Evolutionary conservation across 345 rosid species (phyloP).

Genomic region (Passiflora organensis): DNA sequence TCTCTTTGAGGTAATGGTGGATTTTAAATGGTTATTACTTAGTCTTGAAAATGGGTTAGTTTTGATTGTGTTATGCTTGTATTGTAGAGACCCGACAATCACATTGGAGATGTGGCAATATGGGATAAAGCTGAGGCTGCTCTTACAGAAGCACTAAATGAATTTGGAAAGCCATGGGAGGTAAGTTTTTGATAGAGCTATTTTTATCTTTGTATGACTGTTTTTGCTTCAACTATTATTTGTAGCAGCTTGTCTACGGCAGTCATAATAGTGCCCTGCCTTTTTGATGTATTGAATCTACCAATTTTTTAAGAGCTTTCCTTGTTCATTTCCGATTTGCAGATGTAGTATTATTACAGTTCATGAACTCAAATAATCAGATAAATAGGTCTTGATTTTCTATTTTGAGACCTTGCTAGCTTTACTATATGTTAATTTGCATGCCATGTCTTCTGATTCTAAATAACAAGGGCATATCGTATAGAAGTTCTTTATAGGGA

Average conservation of each 20-base stretch:
- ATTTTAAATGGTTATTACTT: neutral
- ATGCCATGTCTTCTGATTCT: no score
- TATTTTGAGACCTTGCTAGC: no score
- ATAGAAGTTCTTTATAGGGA: no score
- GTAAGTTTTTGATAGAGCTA: constrained; percentile 27
- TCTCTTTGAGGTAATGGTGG: neutral
- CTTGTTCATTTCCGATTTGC: no score
- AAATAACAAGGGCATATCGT: no score
- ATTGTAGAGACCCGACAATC: constrained; percentile 90
- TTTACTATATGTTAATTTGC: no score
- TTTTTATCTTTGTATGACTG: neutral
- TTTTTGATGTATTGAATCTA: no score
- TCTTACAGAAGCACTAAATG: constrained; percentile 68
- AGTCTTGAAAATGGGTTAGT: neutral
- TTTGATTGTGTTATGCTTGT: constrained; percentile 3
- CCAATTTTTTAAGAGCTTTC: no score
- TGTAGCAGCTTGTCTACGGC: neutral
- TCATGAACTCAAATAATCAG: no score
- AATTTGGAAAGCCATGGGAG: constrained; percentile 84
- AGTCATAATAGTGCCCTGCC: neutral
- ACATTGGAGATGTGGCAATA: constrained; percentile 64
- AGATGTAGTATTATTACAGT: no score
- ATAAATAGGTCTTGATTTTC: no score
- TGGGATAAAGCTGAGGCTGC: constrained; percentile 92
- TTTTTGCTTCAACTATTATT: neutral